These are phyloP conservation scores for Cytospora schulzeri DNA, from an alignment of 2,329 filamentous ascomycete genomes.

Conservation along the genomic window DNA sequence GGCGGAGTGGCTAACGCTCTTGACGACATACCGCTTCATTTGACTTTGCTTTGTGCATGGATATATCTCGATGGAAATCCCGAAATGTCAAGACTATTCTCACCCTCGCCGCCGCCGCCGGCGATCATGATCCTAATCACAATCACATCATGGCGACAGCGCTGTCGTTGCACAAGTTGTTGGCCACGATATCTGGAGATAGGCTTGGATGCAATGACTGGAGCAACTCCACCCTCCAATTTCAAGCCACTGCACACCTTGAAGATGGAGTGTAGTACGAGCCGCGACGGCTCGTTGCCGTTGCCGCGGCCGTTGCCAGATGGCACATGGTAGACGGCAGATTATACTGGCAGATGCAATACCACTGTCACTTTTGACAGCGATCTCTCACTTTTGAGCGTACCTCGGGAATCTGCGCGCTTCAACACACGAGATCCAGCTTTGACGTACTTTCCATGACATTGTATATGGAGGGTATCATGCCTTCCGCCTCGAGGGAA, in stretches of 20 bases:
- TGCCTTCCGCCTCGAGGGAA: neutral
- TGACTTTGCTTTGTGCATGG: neutral
- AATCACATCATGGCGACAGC: slow-evolving; percentile 1
- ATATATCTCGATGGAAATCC: neutral
- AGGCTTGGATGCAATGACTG: slow-evolving; percentile 14
- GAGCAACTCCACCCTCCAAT: slow-evolving; percentile 6
- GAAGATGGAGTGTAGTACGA: slow-evolving; percentile 12
- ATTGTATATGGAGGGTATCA: neutral
- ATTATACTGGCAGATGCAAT: neutral
- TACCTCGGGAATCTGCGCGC: slow-evolving; percentile 3
- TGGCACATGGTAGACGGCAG: neutral
- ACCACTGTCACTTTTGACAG: slow-evolving; percentile 22
- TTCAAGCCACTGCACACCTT: slow-evolving; percentile 2
- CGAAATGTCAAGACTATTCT: neutral
- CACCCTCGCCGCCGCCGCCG: neutral
- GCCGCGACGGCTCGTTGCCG: slow-evolving; percentile 17
- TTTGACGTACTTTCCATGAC: neutral
- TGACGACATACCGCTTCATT: neutral
- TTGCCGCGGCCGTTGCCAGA: neutral
- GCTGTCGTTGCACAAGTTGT: slow-evolving; percentile 6
- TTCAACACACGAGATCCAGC: neutral
- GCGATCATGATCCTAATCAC: neutral
- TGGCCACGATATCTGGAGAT: slow-evolving; percentile 4
- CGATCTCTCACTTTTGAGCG: slow-evolving; percentile 27
- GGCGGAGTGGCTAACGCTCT: neutral